Conservation (phyloP, 2,329 filamentous ascomycete species). For the Xylariales sp. region DNA sequence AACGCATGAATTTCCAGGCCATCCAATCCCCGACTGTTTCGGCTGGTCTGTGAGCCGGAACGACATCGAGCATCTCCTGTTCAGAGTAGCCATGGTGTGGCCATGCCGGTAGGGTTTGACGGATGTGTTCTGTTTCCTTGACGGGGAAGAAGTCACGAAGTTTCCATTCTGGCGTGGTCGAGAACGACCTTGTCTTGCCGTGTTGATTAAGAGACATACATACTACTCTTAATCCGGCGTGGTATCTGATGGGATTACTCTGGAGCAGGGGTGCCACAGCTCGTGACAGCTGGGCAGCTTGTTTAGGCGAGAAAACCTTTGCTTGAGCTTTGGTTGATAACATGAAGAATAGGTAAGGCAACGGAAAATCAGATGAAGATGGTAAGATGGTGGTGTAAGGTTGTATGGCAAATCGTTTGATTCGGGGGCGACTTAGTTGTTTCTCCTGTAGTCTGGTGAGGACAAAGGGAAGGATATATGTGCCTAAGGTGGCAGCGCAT, state of each 20-base stretch:
- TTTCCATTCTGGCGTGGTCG: conserved; percentile 39
- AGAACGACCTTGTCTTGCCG: conserved; percentile 36
- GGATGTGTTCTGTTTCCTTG: conserved; percentile 57
- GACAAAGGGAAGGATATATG: background rate
- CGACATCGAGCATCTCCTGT: conserved; percentile 70
- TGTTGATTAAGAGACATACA: conserved; percentile 19
- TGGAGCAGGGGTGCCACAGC: conserved; percentile 19
- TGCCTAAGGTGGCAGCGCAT: conserved; percentile 7
- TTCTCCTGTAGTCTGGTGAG: background rate
- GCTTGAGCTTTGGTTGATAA: conserved; percentile 24
- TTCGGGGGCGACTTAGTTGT: background rate
- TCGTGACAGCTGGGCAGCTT: conserved; percentile 24
- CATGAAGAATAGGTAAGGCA: conserved; percentile 19
- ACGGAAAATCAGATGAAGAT: conserved; percentile 2
- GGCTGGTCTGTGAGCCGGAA: conserved; percentile 71
- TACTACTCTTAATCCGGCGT: conserved; percentile 24
- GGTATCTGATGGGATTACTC: conserved; percentile 15
- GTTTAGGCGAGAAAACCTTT: conserved; percentile 26
- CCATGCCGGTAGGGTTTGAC: conserved; percentile 62
- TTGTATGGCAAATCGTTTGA: background rate
- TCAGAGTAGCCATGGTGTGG: conserved; percentile 69
- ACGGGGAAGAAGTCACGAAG: conserved; percentile 60
- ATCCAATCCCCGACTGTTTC: conserved; percentile 70
- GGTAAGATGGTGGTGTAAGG: conserved; percentile 2
- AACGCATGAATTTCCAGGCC: conserved; percentile 71